Conservation (phyloP, 129 eudicot genomes). For the Flaveria sonorensis region DNA sequence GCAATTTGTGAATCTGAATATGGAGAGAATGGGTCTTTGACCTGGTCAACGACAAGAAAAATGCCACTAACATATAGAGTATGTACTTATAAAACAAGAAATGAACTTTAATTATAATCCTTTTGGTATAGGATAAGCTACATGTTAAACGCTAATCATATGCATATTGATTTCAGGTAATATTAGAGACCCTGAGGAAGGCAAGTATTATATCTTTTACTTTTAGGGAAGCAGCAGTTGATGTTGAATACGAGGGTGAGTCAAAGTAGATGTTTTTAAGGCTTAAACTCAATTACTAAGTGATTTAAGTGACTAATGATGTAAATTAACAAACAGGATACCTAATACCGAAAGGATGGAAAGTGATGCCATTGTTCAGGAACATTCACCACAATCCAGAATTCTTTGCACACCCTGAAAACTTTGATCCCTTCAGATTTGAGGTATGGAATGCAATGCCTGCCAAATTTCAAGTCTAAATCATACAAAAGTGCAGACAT, state of each 20-base stretch:
- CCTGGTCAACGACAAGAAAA: slow-evolving; percentile 75
- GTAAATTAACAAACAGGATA: slow-evolving; percentile 52
- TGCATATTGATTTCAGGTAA: slow-evolving; percentile 49
- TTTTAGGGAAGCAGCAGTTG: slow-evolving; percentile 78
- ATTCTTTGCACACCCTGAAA: slow-evolving; percentile 60
- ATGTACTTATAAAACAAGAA: slow-evolving; percentile 20
- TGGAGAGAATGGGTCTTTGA: slow-evolving; percentile 53
- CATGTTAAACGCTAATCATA: slow-evolving; percentile 5
- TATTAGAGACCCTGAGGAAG: slow-evolving; percentile 83
- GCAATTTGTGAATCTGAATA: slow-evolving; percentile 49
- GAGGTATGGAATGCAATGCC: slow-evolving; percentile 52
- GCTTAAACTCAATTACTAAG: slow-evolving; percentile 1
- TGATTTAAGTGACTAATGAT: slow-evolving; percentile 24
- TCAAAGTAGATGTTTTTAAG: background rate
- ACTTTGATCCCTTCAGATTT: slow-evolving; percentile 68
- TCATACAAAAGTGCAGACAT: slow-evolving; percentile 6
- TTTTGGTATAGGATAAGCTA: background rate
- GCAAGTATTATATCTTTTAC: slow-evolving; percentile 89
- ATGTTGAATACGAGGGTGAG: slow-evolving; percentile 74
- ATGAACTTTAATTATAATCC: background rate
- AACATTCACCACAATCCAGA: slow-evolving; percentile 86
- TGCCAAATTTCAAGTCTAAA: background rate
- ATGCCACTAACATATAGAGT: slow-evolving; percentile 78
- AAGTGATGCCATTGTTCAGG: slow-evolving; percentile 87
- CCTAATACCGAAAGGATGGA: slow-evolving; percentile 89